Conservation (phyloP, 306 rosid genomes). For the Alnus rubra region DNA sequence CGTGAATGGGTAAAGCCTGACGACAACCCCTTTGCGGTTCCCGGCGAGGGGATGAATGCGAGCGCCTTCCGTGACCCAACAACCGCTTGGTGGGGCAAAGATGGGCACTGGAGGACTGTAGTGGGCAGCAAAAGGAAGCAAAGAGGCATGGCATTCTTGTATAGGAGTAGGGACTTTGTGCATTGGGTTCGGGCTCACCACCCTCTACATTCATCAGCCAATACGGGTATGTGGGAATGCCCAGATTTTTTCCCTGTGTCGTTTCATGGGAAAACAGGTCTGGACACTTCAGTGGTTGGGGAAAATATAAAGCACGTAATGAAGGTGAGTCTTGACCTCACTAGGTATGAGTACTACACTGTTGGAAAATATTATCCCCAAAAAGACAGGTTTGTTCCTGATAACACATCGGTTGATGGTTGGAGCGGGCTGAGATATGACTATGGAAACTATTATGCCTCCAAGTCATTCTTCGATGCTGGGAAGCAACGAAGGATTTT, state of each 20-base stretch:
- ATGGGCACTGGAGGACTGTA: conserved; percentile 68
- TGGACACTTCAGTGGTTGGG: conserved; percentile 50
- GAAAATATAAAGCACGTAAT: conserved; percentile 53
- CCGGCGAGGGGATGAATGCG: conserved; percentile 28
- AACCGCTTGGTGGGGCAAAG: conserved; percentile 55
- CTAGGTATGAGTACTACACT: conserved; percentile 78
- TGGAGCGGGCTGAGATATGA: conserved; percentile 81
- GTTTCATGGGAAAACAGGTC: conserved; percentile 29
- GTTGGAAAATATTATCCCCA: conserved; percentile 45
- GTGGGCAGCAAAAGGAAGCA: conserved; percentile 50
- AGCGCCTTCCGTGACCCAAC: conserved; percentile 79
- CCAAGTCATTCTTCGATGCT: conserved; percentile 74
- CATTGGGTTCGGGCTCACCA: conserved; percentile 63
- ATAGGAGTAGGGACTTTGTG: conserved; percentile 58
- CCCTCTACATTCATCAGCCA: conserved; percentile 56
- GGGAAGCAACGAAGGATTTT: conserved; percentile 58
- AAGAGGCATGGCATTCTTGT: conserved; percentile 65
- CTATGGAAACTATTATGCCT: conserved; percentile 88
- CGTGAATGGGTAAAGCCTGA: conserved; percentile 69
- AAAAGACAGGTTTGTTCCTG: conserved; percentile 58
- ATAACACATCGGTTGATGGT: conserved; percentile 61
- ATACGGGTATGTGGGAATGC: conserved; percentile 90
- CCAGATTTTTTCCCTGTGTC: conserved; percentile 81
- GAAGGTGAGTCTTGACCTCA: conserved; percentile 69
- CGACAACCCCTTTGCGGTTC: conserved; percentile 51